These are phyloP conservation scores for Isoetes engelmannii DNA, from an alignment of 83 land plant genomes.

Conservation along the genomic window DNA sequence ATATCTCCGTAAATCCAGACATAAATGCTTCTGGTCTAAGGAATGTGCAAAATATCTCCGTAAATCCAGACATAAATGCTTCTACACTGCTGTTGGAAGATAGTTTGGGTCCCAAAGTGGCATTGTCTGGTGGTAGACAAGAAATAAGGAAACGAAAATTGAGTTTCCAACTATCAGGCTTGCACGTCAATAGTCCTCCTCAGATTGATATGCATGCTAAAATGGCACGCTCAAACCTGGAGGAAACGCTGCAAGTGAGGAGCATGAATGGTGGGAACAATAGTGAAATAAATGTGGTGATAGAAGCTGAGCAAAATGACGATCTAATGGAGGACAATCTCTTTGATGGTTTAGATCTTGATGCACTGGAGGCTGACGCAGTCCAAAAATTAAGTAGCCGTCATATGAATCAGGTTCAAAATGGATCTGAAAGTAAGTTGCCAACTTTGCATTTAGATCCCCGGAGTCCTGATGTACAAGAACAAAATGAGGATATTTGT, in stretches of 20 bases:
- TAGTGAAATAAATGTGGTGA: neutral
- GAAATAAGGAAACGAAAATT: conserved; percentile 44
- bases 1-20: neutral
- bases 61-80: conserved; percentile 9
- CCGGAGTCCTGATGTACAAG: neutral
- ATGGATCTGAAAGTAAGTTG: neutral
- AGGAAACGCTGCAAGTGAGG: neutral
- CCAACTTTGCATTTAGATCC: neutral
- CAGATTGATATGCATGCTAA: conserved; percentile 15
- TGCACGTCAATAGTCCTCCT: conserved; percentile 11
- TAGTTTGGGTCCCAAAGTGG: neutral
- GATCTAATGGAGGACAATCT: conserved; percentile 49
- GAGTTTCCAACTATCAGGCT: conserved; percentile 22
- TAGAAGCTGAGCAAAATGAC: neutral
- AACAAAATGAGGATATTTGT: conserved; percentile 13
- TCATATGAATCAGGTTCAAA: neutral
- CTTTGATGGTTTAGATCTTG: conserved; percentile 73
- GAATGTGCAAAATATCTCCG: neutral
- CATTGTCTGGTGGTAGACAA: conserved; percentile 1
- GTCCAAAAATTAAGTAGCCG: conserved; percentile 34
- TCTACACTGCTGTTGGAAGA: conserved; percentile 1
- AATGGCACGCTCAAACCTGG: neutral
- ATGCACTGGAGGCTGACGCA: conserved; percentile 85
- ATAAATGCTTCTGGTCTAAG: conserved; percentile 4
- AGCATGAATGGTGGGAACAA: neutral